phyloP scores from a whole-genome alignment of 2,329 filamentous ascomycete genomes.

The Pseudovirgaria hyperparasitica region DNA sequence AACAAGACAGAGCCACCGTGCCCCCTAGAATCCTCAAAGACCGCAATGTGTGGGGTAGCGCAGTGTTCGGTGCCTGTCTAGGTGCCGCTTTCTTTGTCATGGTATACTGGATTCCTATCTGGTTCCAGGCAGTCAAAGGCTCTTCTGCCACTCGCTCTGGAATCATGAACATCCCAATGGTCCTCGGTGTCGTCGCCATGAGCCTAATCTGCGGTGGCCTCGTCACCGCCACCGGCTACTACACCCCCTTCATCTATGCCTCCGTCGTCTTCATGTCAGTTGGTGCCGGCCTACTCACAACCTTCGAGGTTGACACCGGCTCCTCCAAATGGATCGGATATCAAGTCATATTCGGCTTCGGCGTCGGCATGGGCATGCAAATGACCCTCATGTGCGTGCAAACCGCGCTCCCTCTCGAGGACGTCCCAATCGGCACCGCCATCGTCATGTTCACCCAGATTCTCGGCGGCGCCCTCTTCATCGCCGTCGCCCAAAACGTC shows the following conservation, averaged over 20 bases:
- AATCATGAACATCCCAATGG: slow-evolving; percentile 35
- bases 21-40: slow-evolving; percentile 33
- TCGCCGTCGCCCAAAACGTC: slow-evolving; percentile 37
- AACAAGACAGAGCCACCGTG: slow-evolving; percentile 32
- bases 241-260: slow-evolving; percentile 35
- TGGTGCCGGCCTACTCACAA: slow-evolving; percentile 33
- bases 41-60: slow-evolving; percentile 30
- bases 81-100: slow-evolving; percentile 33
- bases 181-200: slow-evolving; percentile 32
- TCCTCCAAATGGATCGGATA: slow-evolving; percentile 26
- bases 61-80: slow-evolving; percentile 27
- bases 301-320: slow-evolving; percentile 26
- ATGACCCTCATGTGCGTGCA: slow-evolving; percentile 34
- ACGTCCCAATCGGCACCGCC: slow-evolving; percentile 35
- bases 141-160: slow-evolving; percentile 32
- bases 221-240: slow-evolving; percentile 33
- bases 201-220: slow-evolving; percentile 26
- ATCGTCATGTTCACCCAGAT: slow-evolving; percentile 36
- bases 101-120: slow-evolving; percentile 33
- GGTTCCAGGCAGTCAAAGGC: slow-evolving; percentile 38
- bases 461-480: slow-evolving; percentile 35
- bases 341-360: slow-evolving; percentile 26
- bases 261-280: slow-evolving; percentile 31
- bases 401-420: slow-evolving; percentile 27
- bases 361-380: slow-evolving; percentile 36